A percentile compares a stretch with the other conserved stretches of the same genome.
Evolutionary conservation across 2,329 filamentous ascomycete genomes (phyloP).

Genomic region (Rasamsonia emersonii): DNA sequence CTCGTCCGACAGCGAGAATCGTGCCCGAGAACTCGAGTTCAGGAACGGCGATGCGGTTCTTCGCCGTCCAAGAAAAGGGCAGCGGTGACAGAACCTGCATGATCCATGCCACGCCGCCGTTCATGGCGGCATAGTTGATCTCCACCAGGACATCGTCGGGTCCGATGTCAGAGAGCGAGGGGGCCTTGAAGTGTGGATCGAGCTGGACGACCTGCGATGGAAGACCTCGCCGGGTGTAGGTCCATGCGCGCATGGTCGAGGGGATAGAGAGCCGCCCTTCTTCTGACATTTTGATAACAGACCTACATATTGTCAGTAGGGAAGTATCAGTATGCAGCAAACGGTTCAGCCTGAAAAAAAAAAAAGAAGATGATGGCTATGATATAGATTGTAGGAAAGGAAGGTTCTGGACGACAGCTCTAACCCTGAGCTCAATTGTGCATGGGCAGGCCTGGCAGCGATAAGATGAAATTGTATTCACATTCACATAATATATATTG

Average conservation of each 20-base stretch:
- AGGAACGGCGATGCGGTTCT: background rate
- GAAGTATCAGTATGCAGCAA: too few relatives aligned
- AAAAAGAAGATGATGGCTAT: too few relatives aligned
- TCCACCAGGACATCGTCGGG: conserved; percentile 3
- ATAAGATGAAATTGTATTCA: too few relatives aligned
- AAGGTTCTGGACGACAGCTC: too few relatives aligned
- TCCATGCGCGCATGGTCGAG: conserved; percentile 4
- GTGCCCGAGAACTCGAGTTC: conserved; percentile 1
- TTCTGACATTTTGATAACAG: too few relatives aligned
- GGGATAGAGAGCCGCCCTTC: too few relatives aligned
- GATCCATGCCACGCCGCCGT: background rate
- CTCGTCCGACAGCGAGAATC: background rate
- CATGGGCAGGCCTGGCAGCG: too few relatives aligned
- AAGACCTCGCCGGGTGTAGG: conserved; percentile 1
- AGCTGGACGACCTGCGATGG: conserved; percentile 3
- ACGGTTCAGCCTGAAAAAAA: too few relatives aligned
- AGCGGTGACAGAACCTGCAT: background rate
- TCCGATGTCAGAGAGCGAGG: conserved; percentile 1
- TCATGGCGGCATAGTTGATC: conserved; percentile 1
- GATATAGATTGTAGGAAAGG: too few relatives aligned
- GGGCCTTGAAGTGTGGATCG: background rate
- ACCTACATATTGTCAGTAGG: too few relatives aligned
- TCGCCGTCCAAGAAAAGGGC: background rate
- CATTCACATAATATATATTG: too few relatives aligned
- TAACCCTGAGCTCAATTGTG: too few relatives aligned